These are phyloP conservation scores for Cenchrus fungigraminus DNA, from an alignment of 176 grass and related monocot genomes.

Conservation along the genomic window DNA sequence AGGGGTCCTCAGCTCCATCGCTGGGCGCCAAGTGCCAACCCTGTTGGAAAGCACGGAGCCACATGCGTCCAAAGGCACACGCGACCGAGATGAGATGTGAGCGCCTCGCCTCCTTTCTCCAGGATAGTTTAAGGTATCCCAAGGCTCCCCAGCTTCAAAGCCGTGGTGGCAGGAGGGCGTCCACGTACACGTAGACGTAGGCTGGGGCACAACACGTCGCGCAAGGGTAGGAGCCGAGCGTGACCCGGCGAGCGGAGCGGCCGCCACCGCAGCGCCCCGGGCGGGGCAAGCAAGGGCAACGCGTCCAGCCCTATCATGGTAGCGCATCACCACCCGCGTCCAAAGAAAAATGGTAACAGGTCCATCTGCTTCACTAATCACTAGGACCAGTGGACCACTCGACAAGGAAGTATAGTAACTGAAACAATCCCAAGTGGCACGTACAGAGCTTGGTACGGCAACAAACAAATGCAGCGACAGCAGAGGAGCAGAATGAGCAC, in stretches of 20 bases:
- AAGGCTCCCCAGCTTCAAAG: not conserved
- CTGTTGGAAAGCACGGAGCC: not conserved
- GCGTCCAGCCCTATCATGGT: not conserved
- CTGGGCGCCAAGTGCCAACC: not conserved
- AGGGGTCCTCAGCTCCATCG: not conserved
- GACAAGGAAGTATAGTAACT: not conserved
- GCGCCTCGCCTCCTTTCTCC: not conserved
- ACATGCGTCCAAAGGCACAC: not conserved
- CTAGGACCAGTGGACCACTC: not conserved
- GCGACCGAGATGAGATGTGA: not conserved
- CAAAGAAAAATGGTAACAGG: conserved; percentile 9
- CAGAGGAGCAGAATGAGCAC: not conserved
- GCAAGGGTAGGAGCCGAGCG: not conserved
- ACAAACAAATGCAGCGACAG: not conserved
- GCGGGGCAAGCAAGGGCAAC: conserved; percentile 21
- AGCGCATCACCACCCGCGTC: not conserved
- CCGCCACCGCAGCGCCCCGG: not conserved
- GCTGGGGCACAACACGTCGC: conserved; percentile 11
- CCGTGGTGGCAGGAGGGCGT: not conserved
- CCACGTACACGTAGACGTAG: not conserved
- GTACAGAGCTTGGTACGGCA: not conserved
- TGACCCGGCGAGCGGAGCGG: not conserved
- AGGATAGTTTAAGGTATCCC: not conserved
- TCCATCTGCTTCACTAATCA: not conserved
- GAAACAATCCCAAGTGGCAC: not conserved